A percentile compares a stretch with the other conserved stretches of the same genome.
Conservation (phyloP, 2,329 filamentous ascomycete species). For the Aspergillus sp. region DNA sequence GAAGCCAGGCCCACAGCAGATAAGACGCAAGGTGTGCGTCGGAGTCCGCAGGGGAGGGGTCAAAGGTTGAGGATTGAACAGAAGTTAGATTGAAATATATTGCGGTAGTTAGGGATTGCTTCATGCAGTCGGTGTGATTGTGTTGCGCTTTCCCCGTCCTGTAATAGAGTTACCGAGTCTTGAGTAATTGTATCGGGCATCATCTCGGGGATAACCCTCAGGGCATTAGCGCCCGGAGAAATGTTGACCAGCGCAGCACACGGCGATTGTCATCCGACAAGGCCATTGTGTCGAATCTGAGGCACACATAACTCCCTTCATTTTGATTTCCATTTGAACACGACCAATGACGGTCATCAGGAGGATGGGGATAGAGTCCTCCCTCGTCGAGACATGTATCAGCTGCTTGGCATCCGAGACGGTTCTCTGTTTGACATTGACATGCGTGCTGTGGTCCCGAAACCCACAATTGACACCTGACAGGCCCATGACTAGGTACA, state of each 20-base stretch:
- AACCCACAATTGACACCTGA: too few relatives aligned
- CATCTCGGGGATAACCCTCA: not conserved
- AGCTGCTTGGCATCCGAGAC: not conserved
- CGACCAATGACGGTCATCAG: too few relatives aligned
- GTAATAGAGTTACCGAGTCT: not conserved
- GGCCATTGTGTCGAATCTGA: not conserved
- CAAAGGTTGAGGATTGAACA: not conserved
- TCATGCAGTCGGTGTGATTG: not conserved
- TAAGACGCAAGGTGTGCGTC: constrained; percentile 10
- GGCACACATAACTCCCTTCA: not conserved
- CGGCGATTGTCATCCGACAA: not conserved
- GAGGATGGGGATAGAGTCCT: not conserved
- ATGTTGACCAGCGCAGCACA: not conserved
- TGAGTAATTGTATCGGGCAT: not conserved
- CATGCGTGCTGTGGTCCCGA: not conserved
- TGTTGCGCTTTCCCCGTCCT: not conserved
- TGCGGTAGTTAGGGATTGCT: not conserved
- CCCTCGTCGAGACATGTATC: not conserved
- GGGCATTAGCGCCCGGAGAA: not conserved
- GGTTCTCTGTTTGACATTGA: not conserved
- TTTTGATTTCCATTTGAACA: not conserved
- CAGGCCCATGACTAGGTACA: not conserved
- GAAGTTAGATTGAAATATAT: not conserved
- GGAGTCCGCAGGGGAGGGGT: constrained; percentile 7
- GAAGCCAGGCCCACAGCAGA: not conserved